Conservation (phyloP, 108 stramenopile genomes). For the Cyclotella choctawhatcheeana region DNA sequence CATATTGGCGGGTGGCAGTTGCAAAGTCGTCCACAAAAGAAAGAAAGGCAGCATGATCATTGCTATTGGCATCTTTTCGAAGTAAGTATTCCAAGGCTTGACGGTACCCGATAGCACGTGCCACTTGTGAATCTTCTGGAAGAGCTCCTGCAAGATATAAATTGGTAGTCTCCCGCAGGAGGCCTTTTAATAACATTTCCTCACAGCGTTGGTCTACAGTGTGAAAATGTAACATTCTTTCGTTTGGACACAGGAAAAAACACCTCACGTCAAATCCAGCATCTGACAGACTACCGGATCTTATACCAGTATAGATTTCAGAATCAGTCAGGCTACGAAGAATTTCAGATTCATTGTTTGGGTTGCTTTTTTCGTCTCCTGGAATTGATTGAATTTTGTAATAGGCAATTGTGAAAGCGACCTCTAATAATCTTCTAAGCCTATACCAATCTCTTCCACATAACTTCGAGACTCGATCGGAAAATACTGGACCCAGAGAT, state of each 20-base stretch:
- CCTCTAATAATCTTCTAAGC: constrained; percentile 86
- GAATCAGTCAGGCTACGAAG: constrained; percentile 39
- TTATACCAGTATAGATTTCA: constrained; percentile 74
- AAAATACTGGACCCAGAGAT: constrained; percentile 61
- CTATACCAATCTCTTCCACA: constrained; percentile 93
- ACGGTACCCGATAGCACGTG: constrained; percentile 96
- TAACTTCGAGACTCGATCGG: constrained; percentile 64
- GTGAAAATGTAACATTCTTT: constrained; percentile 85
- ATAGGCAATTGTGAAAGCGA: constrained; percentile 64
- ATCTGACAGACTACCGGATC: constrained; percentile 60
- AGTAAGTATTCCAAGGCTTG: constrained; percentile 90
- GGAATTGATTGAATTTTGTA: constrained; percentile 32
- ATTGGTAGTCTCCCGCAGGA: constrained; percentile 81
- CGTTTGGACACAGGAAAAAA: constrained; percentile 93
- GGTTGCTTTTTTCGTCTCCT: constrained; percentile 11
- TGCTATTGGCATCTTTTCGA: constrained; percentile 38
- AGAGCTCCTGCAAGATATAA: constrained; percentile 68
- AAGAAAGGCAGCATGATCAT: constrained; percentile 68
- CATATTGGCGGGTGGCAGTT: constrained; percentile 91
- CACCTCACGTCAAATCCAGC: constrained; percentile 92
- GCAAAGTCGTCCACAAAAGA: constrained; percentile 80
- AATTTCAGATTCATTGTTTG: constrained; percentile 38
- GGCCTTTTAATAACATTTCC: constrained; percentile 86
- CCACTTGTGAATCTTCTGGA: constrained; percentile 74
- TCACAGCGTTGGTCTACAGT: constrained; percentile 92